phyloP scores from a whole-genome alignment of 805 yeast species.

The Limtongia smithiae region DNA sequence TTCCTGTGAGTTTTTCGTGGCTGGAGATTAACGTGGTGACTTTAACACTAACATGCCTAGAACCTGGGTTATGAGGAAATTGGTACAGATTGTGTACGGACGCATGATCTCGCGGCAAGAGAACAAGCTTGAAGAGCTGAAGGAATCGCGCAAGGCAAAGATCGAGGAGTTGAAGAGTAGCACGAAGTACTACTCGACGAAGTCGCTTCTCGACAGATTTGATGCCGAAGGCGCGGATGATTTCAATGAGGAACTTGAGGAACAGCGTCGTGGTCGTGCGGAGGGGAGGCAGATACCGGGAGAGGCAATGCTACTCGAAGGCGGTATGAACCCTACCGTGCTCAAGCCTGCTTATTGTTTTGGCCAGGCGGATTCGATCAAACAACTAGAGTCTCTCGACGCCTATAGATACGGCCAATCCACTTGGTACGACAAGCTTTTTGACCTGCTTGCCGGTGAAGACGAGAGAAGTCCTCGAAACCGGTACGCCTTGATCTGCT shows the following conservation, averaged over 20 bases:
- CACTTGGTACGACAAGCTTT: slow-evolving; percentile 44
- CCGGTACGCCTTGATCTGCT: slow-evolving; percentile 71
- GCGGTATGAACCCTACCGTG: too few relatives aligned
- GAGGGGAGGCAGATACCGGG: too few relatives aligned
- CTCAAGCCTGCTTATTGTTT: too few relatives aligned
- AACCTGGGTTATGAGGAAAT: slow-evolving; percentile 11
- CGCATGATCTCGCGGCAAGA: slow-evolving; percentile 32
- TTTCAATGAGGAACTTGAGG: slow-evolving; percentile 23
- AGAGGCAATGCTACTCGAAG: background rate
- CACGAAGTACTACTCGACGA: slow-evolving; percentile 73
- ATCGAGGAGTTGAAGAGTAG: slow-evolving; percentile 64
- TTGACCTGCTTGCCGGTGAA: slow-evolving; percentile 52
- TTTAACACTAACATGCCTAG: slow-evolving; percentile 1
- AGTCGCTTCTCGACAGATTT: slow-evolving; percentile 65
- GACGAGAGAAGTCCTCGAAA: slow-evolving; percentile 59
- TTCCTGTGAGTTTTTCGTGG: slow-evolving; percentile 14
- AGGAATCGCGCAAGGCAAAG: slow-evolving; percentile 49
- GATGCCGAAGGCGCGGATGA: slow-evolving; percentile 47
- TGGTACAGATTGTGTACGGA: slow-evolving; percentile 13
- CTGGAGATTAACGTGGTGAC: background rate
- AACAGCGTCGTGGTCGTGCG: slow-evolving; percentile 37
- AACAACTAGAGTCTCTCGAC: background rate
- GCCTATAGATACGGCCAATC: slow-evolving; percentile 12
- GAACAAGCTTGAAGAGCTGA: slow-evolving; percentile 38
- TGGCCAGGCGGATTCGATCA: background rate